Conservation (phyloP, 805 yeast species). For the Vanderwaltozyma polyspora region DNA sequence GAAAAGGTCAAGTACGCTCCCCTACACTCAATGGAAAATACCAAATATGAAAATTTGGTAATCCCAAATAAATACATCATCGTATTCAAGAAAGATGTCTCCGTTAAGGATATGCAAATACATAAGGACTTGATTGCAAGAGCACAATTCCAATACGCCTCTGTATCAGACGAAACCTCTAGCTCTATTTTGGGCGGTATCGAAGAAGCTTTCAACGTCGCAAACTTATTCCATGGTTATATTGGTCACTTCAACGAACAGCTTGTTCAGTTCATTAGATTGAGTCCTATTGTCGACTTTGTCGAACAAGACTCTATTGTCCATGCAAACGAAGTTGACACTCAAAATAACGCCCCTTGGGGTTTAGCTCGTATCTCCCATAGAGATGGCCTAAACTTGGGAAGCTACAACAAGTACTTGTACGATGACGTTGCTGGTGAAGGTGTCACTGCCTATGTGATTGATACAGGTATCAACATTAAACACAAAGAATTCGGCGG, state of each 20-base stretch:
- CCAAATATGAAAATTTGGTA: not conserved
- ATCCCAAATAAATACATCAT: not conserved
- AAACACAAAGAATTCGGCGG: conserved; percentile 71
- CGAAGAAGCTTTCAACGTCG: conserved; percentile 39
- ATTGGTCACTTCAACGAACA: conserved; percentile 72
- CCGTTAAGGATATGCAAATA: too few relatives aligned
- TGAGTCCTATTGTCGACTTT: conserved; percentile 51
- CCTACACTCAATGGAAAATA: not conserved
- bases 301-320: conserved; percentile 73
- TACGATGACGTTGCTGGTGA: conserved; percentile 66
- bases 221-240: conserved; percentile 57
- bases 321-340: conserved; percentile 46
- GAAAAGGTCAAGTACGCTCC: not conserved
- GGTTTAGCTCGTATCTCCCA: conserved; percentile 87
- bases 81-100: not conserved
- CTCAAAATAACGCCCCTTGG: conserved; percentile 87
- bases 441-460: conserved; percentile 77
- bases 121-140: too few relatives aligned
- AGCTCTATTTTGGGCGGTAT: not conserved
- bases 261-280: conserved; percentile 62
- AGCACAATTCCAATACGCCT: too few relatives aligned
- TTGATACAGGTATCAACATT: conserved; percentile 80
- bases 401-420: conserved; percentile 61
- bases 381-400: conserved; percentile 56
- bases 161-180: too few relatives aligned